phyloP scores from a whole-genome alignment of 2,329 filamentous ascomycete genomes.

The Phoma sp. region DNA sequence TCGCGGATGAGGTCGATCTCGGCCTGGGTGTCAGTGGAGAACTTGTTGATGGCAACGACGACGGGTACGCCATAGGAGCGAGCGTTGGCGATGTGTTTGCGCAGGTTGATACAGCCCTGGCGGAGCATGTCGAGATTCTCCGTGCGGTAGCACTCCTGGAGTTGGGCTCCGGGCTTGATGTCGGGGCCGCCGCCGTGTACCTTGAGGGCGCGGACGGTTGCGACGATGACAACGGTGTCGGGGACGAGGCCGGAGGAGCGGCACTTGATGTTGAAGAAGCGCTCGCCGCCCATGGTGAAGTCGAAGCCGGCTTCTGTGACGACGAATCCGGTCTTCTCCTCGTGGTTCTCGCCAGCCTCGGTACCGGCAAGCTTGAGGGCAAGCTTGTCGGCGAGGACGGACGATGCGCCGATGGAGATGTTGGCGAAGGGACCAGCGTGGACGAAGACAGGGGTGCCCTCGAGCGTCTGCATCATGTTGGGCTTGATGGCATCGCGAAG shows the following conservation, averaged over 20 bases:
- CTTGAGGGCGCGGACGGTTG: slow-evolving; percentile 93
- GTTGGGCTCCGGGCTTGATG: slow-evolving; percentile 82
- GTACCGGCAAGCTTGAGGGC: slow-evolving; percentile 95
- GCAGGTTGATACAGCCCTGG: slow-evolving; percentile 89
- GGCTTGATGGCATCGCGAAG: slow-evolving; percentile 99
- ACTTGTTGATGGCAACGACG: slow-evolving; percentile 96
- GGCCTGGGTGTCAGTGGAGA: slow-evolving; percentile 89
- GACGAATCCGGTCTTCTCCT: slow-evolving; percentile 85
- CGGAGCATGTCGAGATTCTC: slow-evolving; percentile 94
- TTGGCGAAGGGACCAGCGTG: slow-evolving; percentile 98
- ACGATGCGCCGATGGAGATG: slow-evolving; percentile 96
- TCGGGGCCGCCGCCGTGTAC: slow-evolving; percentile 96
- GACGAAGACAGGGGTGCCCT: slow-evolving; percentile 96
- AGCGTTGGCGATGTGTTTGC: slow-evolving; percentile 93
- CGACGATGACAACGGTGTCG: slow-evolving; percentile 92
- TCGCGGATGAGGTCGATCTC: slow-evolving; percentile 89
- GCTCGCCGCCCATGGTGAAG: slow-evolving; percentile 99
- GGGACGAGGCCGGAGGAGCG: slow-evolving; percentile 90
- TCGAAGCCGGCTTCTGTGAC: slow-evolving; percentile 98
- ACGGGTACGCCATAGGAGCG: slow-evolving; percentile 89
- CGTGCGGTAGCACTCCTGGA: slow-evolving; percentile 87
- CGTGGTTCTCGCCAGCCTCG: slow-evolving; percentile 85
- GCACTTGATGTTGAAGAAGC: slow-evolving; percentile 99
- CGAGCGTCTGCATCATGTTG: slow-evolving; percentile 97
- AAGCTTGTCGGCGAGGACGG: slow-evolving; percentile 91